phyloP scores from a whole-genome alignment of 2,329 filamentous ascomycete genomes.

The Diatrype stigma region DNA sequence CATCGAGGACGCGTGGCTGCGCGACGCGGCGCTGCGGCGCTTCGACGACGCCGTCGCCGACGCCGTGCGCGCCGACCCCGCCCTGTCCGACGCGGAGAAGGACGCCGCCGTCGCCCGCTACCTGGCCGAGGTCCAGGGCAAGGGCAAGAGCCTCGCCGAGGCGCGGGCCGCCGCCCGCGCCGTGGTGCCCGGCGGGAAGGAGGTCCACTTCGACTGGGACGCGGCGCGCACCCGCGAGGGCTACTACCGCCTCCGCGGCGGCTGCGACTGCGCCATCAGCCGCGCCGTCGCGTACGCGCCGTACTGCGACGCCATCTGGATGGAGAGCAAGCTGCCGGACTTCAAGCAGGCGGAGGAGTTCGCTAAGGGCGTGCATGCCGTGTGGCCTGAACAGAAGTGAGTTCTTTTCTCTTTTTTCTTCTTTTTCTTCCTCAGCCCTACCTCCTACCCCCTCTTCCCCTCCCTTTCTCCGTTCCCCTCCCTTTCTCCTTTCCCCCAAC shows the following conservation, averaged over 20 bases:
- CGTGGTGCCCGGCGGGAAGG: slow-evolving; percentile 66
- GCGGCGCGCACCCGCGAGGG: slow-evolving; percentile 88
- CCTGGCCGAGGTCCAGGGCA: slow-evolving; percentile 55
- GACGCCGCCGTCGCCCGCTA: slow-evolving; percentile 63
- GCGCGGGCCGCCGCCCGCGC: slow-evolving; percentile 73
- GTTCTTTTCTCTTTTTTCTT: slow-evolving; percentile 35
- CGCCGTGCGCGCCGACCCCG: slow-evolving; percentile 63
- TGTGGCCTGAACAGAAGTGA: slow-evolving; percentile 94
- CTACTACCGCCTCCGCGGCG: slow-evolving; percentile 89
- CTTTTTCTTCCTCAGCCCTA: too few relatives aligned
- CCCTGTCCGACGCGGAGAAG: slow-evolving; percentile 68
- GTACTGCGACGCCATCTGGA: slow-evolving; percentile 96
- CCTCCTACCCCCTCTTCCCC: slow-evolving; percentile 1
- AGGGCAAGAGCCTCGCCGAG: slow-evolving; percentile 84
- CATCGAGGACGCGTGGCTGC: slow-evolving; percentile 86
- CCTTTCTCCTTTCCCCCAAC: too few relatives aligned
- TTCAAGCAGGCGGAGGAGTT: slow-evolving; percentile 90
- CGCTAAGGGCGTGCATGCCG: slow-evolving; percentile 85
- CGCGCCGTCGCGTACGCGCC: slow-evolving; percentile 87
- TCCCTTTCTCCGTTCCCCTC: too few relatives aligned
- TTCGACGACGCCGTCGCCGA: slow-evolving; percentile 88
- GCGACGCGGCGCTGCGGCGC: slow-evolving; percentile 74
- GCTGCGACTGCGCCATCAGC: slow-evolving; percentile 87
- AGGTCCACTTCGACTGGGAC: slow-evolving; percentile 94
- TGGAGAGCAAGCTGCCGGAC: slow-evolving; percentile 97